A percentile compares a stretch with the other conserved stretches of the same genome.
Evolutionary conservation across 495 filamentous ascomycete genomes (phyloP).

Genomic region (Aspergillus sparsus): DNA sequence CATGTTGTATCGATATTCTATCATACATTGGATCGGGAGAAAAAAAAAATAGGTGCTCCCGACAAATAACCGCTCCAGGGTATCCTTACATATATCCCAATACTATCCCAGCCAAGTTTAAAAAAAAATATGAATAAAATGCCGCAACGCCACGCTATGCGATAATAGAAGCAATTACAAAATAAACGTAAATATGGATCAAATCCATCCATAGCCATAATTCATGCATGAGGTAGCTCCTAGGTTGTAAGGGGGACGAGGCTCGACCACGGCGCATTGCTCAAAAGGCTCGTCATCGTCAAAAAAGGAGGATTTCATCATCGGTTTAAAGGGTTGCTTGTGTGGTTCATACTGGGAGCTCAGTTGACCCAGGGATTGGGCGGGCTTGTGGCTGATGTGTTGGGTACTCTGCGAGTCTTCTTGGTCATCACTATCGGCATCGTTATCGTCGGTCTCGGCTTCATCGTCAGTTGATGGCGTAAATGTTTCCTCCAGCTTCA

Average conservation of each 20-base stretch:
- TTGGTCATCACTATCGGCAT: conserved; percentile 44
- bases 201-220: conserved; percentile 49
- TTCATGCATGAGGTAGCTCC: conserved; percentile 39
- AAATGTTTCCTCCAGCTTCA: conserved; percentile 85
- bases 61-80: conserved; percentile 31
- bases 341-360: conserved; percentile 12
- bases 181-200: conserved; percentile 19
- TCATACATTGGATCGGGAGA: conserved; percentile 13
- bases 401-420: conserved; percentile 22
- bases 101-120: conserved; percentile 20
- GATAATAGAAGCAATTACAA: not conserved
- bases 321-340: conserved; percentile 37
- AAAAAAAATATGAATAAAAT: conserved; percentile 31
- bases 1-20: conserved; percentile 2
- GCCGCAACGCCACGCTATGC: too few relatives aligned
- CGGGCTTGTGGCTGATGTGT: not conserved
- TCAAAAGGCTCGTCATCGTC: conserved; percentile 39
- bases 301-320: conserved; percentile 52
- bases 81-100: conserved; percentile 31
- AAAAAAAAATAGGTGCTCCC: conserved; percentile 2
- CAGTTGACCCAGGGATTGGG: conserved; percentile 17
- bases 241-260: conserved; percentile 35
- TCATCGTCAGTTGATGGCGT: conserved; percentile 65
- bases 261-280: conserved; percentile 31
- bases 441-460: conserved; percentile 49